Evolutionary conservation across 768 basidiomycete species (phyloP), one percentile per base, ranked within the genome.

Genomic region (Podaxis mareebaensis): DNA sequence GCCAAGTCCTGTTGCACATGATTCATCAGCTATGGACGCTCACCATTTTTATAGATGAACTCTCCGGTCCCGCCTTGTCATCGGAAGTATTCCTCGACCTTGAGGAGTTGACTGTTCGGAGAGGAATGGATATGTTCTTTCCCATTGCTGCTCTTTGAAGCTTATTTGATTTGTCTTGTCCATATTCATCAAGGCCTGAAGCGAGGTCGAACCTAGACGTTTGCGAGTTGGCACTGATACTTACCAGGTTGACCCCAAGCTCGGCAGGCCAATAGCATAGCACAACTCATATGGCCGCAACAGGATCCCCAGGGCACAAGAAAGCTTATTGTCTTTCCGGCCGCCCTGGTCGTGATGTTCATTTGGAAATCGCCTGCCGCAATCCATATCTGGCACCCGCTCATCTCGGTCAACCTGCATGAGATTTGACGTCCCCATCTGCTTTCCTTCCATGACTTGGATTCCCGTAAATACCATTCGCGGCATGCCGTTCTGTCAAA

Each of bases 61-160:
- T 30, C 22, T 8, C n/a, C 54, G 54, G 49, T 20, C 28, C 49
- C 42, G 24, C 20, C 24, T 13, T 28, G 59, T 60, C 59, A 52
- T 52, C 59, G 58, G 55, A 64, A 59, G 64, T 60, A 65, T 49
- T 64, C 39, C n/a, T 38, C 28, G 30, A n/a, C 28, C 28, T 30
- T 30, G 15, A 36, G 30, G 7, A 13, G 15, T 30, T 15, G 26
- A 20, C 17, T 28, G 39, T n/a, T 46, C 39, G 26, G 40, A 30
- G 42, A 11, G 40, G 20, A 22, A 55, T 44, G 24, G 6, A n/a
- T 10, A 46, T 46, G 44, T 51, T 56, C 42, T 1, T 58, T 5
- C 24, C 42, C 56, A 28, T 15, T 46, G 24, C 26, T 7, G 20
- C 13, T 51, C 12, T 51, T 22, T 13, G 20, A 13, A 17, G 24